Conservation (phyloP, 1,284 basidiomycete species). For the Hemileia vastatrix region DNA sequence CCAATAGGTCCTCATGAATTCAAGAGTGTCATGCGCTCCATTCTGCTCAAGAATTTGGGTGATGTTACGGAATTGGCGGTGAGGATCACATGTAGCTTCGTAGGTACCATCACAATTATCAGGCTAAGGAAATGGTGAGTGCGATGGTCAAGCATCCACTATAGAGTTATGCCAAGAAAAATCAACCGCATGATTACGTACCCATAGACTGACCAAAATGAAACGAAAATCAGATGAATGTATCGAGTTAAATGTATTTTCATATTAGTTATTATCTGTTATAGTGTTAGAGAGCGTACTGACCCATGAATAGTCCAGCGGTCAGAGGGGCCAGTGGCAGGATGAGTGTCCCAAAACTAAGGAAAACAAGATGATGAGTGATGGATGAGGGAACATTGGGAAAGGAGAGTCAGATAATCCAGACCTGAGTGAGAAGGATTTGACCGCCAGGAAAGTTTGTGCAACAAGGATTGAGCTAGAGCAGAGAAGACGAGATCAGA, state of each 20-base stretch:
- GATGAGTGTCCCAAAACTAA: conserved; percentile 58
- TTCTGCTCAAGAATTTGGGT: conserved; percentile 53
- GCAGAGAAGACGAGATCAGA: no score
- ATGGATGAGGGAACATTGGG: background rate
- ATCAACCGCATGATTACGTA: background rate
- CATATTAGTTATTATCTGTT: background rate
- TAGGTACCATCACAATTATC: conserved; percentile 61
- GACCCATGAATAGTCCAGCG: conserved; percentile 66
- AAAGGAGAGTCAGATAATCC: background rate
- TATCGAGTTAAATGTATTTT: background rate
- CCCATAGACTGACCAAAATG: background rate
- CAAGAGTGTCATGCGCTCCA: conserved; percentile 53
- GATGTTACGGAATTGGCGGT: conserved; percentile 56
- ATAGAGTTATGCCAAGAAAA: conserved; percentile 5
- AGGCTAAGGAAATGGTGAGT: conserved; percentile 10
- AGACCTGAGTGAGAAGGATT: conserved; percentile 19
- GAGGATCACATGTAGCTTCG: conserved; percentile 56
- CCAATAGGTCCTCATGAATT: conserved; percentile 54
- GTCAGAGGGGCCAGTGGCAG: conserved; percentile 56
- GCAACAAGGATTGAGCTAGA: conserved; percentile 19
- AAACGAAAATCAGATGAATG: background rate
- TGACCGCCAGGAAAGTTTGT: conserved; percentile 20
- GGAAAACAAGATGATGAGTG: background rate
- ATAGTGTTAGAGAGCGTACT: background rate
- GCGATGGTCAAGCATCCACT: background rate